Base-by-base conservation (phyloP, 495 filamentous ascomycete species). In the Recurvomyces mirabilis region DNA sequence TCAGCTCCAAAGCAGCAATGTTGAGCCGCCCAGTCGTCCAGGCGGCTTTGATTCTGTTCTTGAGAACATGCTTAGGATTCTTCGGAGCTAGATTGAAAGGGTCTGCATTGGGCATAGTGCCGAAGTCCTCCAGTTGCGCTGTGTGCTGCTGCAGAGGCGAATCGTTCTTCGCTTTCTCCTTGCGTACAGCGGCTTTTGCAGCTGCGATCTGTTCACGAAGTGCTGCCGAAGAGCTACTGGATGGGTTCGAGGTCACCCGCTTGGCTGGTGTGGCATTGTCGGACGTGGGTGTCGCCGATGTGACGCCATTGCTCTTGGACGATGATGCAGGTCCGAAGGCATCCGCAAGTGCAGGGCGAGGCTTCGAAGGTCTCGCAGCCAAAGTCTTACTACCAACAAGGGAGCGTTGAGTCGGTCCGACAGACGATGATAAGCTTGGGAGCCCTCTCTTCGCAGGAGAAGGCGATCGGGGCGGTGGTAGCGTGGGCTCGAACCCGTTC, bases 201-300 rank as follows among this genome's bases (percentile, higher is more conserved):
- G 86, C 91, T 32, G 88, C 87, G 55, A 98, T 95, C 45, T 83
- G 85, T 37, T 95, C 87, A 14, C 91, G 74, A 33, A 98, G 60
- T 1, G 87, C 81, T 26, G 73, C 71, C 2, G 91, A 95, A 1
- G 87, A 83, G 53, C 82, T 88, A 9, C 74, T 65, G 4, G 41
- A 34, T 51, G 63, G 53, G 68, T 73, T 49, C 18, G 55, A 49
- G 20, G 39, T 25, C 15, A 35, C 30, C 29, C 33, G 46, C 29
- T 50, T 53, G 5, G 33, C 44, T 41, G 43, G 45, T 7, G 45
- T 45, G n/a, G n/a, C n/a, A n/a, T n/a, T n/a, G n/a, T n/a, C n/a
- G n/a, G n/a, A n/a, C n/a, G n/a, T n/a, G n/a, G n/a, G n/a, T n/a
- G n/a, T n/a, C n/a, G n/a, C n/a, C n/a, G n/a, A n/a, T n/a, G n/a